A percentile compares a stretch with the other conserved stretches of the same genome.
These are phyloP conservation scores for Phytophthora boehmeriae DNA, from an alignment of 352 stramenopile species.

Conservation along the genomic window DNA sequence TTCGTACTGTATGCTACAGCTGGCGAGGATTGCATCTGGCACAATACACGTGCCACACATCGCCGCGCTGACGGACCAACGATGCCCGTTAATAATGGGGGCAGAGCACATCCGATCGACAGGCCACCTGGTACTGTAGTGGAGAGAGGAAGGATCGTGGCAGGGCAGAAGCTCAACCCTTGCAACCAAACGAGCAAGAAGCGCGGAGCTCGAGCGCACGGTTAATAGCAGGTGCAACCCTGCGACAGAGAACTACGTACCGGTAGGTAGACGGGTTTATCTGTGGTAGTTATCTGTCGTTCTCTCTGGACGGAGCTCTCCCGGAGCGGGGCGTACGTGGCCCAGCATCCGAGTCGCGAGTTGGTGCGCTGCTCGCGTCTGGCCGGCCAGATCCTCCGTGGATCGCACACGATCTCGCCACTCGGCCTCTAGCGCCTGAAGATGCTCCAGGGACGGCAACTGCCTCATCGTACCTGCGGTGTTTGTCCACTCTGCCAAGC, in stretches of 20 bases:
- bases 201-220: neutral
- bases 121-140: too few species aligned
- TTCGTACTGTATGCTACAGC: too few species aligned
- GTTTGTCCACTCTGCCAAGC: slow-evolving; percentile 9
- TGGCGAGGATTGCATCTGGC: too few species aligned
- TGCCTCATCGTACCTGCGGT: neutral
- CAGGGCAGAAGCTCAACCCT: too few species aligned
- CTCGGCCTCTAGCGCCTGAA: slow-evolving; percentile 16
- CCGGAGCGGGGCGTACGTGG: slow-evolving; percentile 4
- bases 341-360: slow-evolving; percentile 19
- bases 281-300: neutral
- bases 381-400: slow-evolving; percentile 16
- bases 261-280: too few species aligned
- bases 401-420: slow-evolving; percentile 18
- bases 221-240: neutral
- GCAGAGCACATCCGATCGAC: too few species aligned
- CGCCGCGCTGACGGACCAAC: too few species aligned
- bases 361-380: slow-evolving; percentile 20
- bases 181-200: too few species aligned
- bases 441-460: slow-evolving; percentile 6
- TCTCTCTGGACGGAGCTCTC: neutral
- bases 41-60: too few species aligned
- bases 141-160: too few species aligned
- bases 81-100: too few species aligned
- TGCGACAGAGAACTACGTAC: too few species aligned